Evolutionary conservation across 768 basidiomycete species (phyloP), one percentile per base, ranked within the genome.

Genomic region (Leccinum pellstonianum): DNA sequence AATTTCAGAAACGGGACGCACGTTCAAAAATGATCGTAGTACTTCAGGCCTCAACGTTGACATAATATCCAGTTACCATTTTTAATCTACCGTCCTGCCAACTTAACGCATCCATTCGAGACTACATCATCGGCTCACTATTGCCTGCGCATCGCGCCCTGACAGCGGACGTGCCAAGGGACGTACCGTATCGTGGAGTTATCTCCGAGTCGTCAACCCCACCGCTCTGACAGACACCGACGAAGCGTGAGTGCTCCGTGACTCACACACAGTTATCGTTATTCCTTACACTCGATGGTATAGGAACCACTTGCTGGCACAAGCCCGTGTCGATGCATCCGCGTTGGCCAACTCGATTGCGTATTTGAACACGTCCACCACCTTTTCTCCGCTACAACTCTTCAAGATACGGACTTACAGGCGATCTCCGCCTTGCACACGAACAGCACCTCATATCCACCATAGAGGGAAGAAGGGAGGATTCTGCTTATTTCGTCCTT

Each of bases 361-460:
- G 5, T 85, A 90, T 62, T 76, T 95, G 62, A 91, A 94, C 69
- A 85, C 91, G 4, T 77, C 87, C 1, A 79, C 89, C 4, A 95
- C 92, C 0, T 96, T 95, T 72, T 85, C 90, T 25, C 92, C 93
- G 1, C 79, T 95, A n/a, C 91, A 94, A 68, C 90, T 4, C 81
- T 96, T n/a, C 88, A 91, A 68, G 95, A 97, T 77, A 95, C 91
- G 0, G 95, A 97, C 70, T 96, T 54, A 86, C 90, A 35, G 93
- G 93, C n/a, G 95, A 91, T 70, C 85, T 95, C 23, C 89, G 92
- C n/a, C 91, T 94, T 73, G 91, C 92, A 1, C 93, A 96, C 68
- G 95, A 98, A 70, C 94, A 95, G 72, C 92, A 91, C 63, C 86
- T 98, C 57, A 93, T 97, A 59, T 91, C 91, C 2, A 93, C 95